Percentiles rank a stretch among this genome's conserved stretches.
phyloP scores from a whole-genome alignment of 1,139 yeast species.

The Suhomyces wounanorum region DNA sequence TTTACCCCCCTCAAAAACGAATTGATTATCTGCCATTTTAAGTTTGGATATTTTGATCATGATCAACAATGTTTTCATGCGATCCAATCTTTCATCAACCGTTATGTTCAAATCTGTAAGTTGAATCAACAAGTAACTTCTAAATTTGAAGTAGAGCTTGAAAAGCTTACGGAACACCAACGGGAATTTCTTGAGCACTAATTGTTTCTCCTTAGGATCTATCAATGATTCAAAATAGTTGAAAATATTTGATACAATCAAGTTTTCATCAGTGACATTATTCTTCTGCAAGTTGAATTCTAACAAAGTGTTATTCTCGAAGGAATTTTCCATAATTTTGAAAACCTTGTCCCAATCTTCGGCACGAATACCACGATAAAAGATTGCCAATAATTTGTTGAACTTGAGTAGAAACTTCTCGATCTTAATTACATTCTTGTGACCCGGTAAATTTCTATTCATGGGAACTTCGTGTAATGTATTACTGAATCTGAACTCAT shows the following conservation, averaged over 20 bases:
- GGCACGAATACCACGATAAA: constrained; percentile 60
- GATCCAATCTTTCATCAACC: constrained; percentile 61
- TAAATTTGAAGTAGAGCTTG: constrained; percentile 67
- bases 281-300: constrained; percentile 51
- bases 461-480: constrained; percentile 50
- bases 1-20: constrained; percentile 47
- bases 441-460: constrained; percentile 51
- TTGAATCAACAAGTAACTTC: constrained; percentile 64
- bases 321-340: constrained; percentile 72
- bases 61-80: constrained; percentile 70
- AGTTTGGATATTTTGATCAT: constrained; percentile 67
- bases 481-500: constrained; percentile 44
- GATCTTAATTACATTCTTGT: constrained; percentile 46
- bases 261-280: constrained; percentile 52
- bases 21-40: constrained; percentile 69
- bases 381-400: constrained; percentile 62
- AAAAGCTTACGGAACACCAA: constrained; percentile 67
- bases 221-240: constrained; percentile 63
- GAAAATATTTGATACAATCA: constrained; percentile 70
- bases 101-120: constrained; percentile 60
- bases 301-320: constrained; percentile 55
- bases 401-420: constrained; percentile 63
- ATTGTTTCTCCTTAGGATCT: constrained; percentile 42
- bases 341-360: constrained; percentile 82
- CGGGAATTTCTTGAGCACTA: constrained; percentile 62